These are phyloP conservation scores for Fragaria nilgerrensis DNA, from an alignment of 306 rosid species.

Conservation along the genomic window DNA sequence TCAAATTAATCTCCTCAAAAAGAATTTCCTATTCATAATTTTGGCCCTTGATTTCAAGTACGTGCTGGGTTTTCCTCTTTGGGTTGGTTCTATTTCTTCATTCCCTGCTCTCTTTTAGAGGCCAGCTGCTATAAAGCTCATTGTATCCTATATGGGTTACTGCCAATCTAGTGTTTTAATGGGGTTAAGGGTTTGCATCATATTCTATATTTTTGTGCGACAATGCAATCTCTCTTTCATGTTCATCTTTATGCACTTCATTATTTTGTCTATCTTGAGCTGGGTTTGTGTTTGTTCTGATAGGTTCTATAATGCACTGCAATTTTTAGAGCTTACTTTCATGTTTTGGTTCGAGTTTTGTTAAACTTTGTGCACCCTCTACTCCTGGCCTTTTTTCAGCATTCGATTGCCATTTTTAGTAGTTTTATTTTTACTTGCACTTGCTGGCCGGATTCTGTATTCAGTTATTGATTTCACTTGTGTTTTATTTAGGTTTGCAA, in stretches of 20 bases:
- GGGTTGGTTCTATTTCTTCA: no score
- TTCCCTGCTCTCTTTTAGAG: no score
- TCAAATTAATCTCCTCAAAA: no score
- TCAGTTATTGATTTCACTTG: neutral
- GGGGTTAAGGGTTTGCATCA: neutral
- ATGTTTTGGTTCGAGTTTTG: no score
- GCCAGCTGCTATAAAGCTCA: neutral
- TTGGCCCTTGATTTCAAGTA: no score
- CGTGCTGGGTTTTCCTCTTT: no score
- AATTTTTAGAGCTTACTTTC: neutral
- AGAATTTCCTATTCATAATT: no score
- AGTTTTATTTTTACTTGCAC: no score
- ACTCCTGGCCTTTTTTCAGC: no score
- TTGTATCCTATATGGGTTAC: neutral
- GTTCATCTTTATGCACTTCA: neutral
- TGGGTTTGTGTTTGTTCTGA: neutral
- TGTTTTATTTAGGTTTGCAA: no score
- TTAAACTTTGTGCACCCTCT: no score
- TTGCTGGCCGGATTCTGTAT: neutral
- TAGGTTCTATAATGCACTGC: neutral
- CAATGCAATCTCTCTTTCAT: neutral
- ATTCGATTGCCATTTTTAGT: no score
- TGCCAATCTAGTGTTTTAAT: neutral
- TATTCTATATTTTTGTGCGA: neutral
- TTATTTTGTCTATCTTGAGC: slow-evolving; percentile 1